These are phyloP conservation scores for Castanea mollissima DNA, from an alignment of 306 rosid genomes.

Conservation along the genomic window DNA sequence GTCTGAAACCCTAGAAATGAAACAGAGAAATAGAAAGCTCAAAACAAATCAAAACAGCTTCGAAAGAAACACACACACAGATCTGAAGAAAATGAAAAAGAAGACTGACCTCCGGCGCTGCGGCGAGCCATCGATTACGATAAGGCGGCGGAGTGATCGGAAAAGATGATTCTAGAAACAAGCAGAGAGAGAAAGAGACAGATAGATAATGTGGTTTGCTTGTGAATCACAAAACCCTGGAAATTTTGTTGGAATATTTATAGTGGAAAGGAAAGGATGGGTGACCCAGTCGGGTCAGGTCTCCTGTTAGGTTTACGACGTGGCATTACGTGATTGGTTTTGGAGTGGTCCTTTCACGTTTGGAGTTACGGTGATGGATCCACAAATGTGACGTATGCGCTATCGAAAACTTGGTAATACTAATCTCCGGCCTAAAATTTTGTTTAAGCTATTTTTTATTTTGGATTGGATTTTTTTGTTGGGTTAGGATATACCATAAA, in stretches of 20 bases:
- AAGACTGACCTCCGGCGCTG: slow-evolving; percentile 39
- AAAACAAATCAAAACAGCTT: background rate
- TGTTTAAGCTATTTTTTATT: too few relatives aligned
- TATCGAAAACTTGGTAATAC: too few relatives aligned
- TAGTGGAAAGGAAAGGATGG: background rate
- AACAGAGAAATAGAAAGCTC: background rate
- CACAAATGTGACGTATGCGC: too few relatives aligned
- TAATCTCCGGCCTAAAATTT: too few relatives aligned
- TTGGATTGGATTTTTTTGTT: too few relatives aligned
- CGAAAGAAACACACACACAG: background rate
- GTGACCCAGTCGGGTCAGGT: background rate
- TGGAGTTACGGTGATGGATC: too few relatives aligned
- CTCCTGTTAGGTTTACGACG: background rate
- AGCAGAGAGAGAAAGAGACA: too few relatives aligned
- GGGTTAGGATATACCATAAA: too few relatives aligned
- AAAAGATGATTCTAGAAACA: background rate
- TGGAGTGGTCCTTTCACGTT: too few relatives aligned
- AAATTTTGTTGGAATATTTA: background rate
- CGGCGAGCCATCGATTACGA: slow-evolving; percentile 49
- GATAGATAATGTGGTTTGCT: background rate
- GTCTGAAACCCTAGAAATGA: slow-evolving; percentile 32
- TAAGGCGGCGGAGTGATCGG: slow-evolving; percentile 15
- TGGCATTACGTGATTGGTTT: background rate
- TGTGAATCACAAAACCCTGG: background rate
- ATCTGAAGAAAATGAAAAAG: background rate